Conservation (phyloP, 192 early-diverging fungal species). For the Coemansia sp. region DNA sequence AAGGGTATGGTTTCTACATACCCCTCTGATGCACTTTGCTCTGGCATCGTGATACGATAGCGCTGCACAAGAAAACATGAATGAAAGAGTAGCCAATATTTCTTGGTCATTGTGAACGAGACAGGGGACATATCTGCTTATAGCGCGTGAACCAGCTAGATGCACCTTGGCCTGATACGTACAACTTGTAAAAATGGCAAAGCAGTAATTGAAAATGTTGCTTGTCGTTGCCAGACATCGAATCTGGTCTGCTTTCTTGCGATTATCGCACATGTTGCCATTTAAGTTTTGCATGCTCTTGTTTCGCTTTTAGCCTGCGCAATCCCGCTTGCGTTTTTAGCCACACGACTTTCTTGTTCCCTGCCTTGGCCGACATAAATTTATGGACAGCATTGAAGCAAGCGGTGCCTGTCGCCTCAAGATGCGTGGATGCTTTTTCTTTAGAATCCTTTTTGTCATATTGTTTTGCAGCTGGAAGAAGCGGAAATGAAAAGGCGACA, state of each 20-base stretch:
- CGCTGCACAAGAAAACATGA: neutral
- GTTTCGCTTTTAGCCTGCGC: neutral
- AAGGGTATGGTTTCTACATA: neutral
- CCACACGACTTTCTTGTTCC: neutral
- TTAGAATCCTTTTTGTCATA: neutral
- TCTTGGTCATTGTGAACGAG: neutral
- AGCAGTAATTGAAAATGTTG: too few relatives aligned
- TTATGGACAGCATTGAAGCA: neutral
- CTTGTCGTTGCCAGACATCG: too few relatives aligned
- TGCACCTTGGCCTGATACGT: too few relatives aligned
- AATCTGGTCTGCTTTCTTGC: too few relatives aligned
- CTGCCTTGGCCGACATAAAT: neutral
- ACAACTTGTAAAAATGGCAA: too few relatives aligned
- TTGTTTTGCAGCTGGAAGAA: neutral
- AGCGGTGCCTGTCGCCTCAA: neutral
- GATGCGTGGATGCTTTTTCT: neutral
- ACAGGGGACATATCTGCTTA: neutral
- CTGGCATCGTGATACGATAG: neutral
- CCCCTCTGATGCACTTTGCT: conserved; percentile 6
- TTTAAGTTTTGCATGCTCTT: neutral
- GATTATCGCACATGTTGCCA: neutral
- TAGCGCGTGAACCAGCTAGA: too few relatives aligned
- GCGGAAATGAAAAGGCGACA: neutral
- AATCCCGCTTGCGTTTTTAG: neutral
- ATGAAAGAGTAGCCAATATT: neutral